phyloP scores from a whole-genome alignment of 2,329 filamentous ascomycete species.

The Cytospora piceicola region DNA sequence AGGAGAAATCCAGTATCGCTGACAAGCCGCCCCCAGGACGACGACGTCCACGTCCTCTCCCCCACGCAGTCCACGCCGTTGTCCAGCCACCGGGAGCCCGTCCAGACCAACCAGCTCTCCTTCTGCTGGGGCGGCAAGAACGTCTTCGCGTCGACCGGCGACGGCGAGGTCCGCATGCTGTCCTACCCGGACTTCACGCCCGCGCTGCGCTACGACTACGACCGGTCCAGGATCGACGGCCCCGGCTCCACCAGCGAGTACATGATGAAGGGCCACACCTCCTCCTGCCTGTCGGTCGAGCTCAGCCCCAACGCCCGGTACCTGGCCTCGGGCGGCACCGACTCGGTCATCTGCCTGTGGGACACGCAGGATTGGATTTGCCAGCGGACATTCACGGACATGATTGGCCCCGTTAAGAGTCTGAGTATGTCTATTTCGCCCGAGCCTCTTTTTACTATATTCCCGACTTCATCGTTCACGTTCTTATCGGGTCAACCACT shows the following conservation, averaged over 20 bases:
- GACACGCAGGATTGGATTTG: slow-evolving; percentile 80
- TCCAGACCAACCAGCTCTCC: slow-evolving; percentile 72
- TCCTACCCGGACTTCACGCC: slow-evolving; percentile 68
- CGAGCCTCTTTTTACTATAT: slow-evolving; percentile 1
- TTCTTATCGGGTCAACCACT: slow-evolving; percentile 26
- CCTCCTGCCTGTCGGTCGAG: slow-evolving; percentile 69
- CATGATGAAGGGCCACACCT: slow-evolving; percentile 72
- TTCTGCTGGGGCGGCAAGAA: slow-evolving; percentile 76
- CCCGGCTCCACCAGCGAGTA: slow-evolving; percentile 51
- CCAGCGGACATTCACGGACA: slow-evolving; percentile 69
- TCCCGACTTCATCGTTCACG: slow-evolving; percentile 5
- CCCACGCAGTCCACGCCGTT: slow-evolving; percentile 60
- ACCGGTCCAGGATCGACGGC: slow-evolving; percentile 42
- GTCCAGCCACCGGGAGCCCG: slow-evolving; percentile 61
- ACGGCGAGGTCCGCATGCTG: slow-evolving; percentile 72
- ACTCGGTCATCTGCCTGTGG: slow-evolving; percentile 77
- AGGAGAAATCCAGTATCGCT: slow-evolving; percentile 25
- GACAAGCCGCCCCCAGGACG: slow-evolving; percentile 50
- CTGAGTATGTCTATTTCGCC: slow-evolving; percentile 56
- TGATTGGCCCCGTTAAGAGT: slow-evolving; percentile 71
- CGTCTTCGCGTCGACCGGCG: slow-evolving; percentile 71
- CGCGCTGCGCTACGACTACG: slow-evolving; percentile 52
- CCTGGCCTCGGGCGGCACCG: slow-evolving; percentile 74
- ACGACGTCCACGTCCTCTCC: slow-evolving; percentile 65
- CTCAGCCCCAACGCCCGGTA: slow-evolving; percentile 73